Evolutionary conservation across 805 yeast species (phyloP).

Genomic region (Metschnikowia lachancei): DNA sequence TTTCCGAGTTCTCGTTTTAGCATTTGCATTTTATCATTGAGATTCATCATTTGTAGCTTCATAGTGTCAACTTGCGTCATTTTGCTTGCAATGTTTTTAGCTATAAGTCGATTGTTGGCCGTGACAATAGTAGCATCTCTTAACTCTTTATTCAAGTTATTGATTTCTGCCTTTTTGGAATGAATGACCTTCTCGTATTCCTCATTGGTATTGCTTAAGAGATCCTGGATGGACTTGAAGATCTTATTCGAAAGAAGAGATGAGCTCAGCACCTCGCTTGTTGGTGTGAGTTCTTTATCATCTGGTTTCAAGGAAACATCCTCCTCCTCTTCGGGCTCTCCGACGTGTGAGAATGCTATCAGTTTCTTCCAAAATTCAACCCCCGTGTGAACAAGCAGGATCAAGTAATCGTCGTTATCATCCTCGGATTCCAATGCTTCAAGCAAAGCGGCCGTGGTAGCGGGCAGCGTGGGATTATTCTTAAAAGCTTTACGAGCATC

Average conservation of each 20-base stretch:
- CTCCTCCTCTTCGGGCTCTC: slow-evolving; percentile 13
- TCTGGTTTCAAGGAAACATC: background rate
- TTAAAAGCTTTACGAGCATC: slow-evolving; percentile 17
- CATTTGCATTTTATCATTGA: slow-evolving; percentile 35
- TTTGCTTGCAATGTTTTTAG: slow-evolving; percentile 37
- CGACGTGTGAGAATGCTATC: slow-evolving; percentile 14
- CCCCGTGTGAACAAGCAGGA: slow-evolving; percentile 36
- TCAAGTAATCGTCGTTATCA: slow-evolving; percentile 27
- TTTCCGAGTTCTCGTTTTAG: slow-evolving; percentile 22
- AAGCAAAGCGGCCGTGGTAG: slow-evolving; percentile 11
- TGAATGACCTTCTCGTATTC: slow-evolving; percentile 40
- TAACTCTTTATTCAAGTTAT: slow-evolving; percentile 33
- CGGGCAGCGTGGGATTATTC: slow-evolving; percentile 12
- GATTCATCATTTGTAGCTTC: slow-evolving; percentile 44
- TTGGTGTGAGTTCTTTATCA: slow-evolving; percentile 8
- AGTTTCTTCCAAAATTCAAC: slow-evolving; percentile 33
- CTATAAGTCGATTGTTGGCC: slow-evolving; percentile 40
- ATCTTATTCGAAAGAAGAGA: slow-evolving; percentile 30
- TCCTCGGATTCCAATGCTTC: slow-evolving; percentile 11
- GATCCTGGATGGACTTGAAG: slow-evolving; percentile 39
- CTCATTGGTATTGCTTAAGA: slow-evolving; percentile 34
- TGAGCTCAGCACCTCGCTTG: slow-evolving; percentile 14
- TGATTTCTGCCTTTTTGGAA: slow-evolving; percentile 36
- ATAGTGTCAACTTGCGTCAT: slow-evolving; percentile 47
- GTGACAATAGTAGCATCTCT: slow-evolving; percentile 42